These are phyloP conservation scores for Punctularia strigosozonata DNA, from an alignment of 768 basidiomycete species.

Conservation along the genomic window DNA sequence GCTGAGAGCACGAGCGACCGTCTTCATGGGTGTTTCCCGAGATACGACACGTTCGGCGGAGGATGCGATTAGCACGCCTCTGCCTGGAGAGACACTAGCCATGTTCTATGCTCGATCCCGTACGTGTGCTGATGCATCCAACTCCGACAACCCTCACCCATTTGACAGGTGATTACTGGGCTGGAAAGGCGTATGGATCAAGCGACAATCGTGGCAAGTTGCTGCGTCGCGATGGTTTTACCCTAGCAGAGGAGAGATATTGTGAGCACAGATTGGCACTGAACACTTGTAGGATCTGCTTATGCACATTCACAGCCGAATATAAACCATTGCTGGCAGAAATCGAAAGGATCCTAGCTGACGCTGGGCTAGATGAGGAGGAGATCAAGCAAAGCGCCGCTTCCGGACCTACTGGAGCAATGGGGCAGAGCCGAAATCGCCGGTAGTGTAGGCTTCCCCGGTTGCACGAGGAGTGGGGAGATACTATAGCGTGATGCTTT, in stretches of 20 bases:
- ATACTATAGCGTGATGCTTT: no score
- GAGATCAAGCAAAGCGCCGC: constrained; percentile 54
- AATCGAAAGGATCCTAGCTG: constrained; percentile 71
- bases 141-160: background rate
- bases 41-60: constrained; percentile 50
- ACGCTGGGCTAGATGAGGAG: constrained; percentile 78
- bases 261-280: constrained; percentile 28
- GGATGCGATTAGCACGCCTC: constrained; percentile 66
- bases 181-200: constrained; percentile 48
- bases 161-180: constrained; percentile 65
- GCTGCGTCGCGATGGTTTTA: constrained; percentile 68
- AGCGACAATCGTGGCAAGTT: constrained; percentile 67
- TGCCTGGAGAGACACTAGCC: constrained; percentile 76
- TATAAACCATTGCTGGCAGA: constrained; percentile 80
- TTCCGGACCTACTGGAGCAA: constrained; percentile 21
- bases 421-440: constrained; percentile 39
- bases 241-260: constrained; percentile 62
- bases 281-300: background rate
- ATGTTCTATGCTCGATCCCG: constrained; percentile 76
- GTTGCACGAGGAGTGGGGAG: no score
- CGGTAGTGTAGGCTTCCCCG: no score
- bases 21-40: constrained; percentile 55
- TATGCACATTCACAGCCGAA: constrained; percentile 26
- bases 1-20: constrained; percentile 30
- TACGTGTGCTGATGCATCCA: constrained; percentile 22